phyloP scores from a whole-genome alignment of 1,284 basidiomycete genomes.

The Sanghuangporus weigelae region DNA sequence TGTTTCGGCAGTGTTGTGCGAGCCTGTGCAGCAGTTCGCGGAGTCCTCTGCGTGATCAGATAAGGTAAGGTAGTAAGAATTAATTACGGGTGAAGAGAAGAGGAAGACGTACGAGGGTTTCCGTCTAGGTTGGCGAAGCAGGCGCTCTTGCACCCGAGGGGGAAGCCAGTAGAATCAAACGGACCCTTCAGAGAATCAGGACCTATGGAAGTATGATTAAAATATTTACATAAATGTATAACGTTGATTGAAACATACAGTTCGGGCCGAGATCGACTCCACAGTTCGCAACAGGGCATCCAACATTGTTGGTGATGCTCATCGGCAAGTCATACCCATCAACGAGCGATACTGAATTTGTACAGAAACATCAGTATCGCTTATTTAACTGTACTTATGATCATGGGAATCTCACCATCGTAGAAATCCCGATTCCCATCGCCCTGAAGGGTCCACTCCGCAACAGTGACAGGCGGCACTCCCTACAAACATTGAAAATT shows the following conservation, averaged over 20 bases:
- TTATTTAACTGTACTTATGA: background rate
- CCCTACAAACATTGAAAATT: constrained; percentile 32
- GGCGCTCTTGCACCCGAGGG: constrained; percentile 54
- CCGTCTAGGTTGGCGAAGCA: constrained; percentile 49
- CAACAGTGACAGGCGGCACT: constrained; percentile 56
- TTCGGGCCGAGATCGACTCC: constrained; percentile 46
- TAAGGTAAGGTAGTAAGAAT: background rate
- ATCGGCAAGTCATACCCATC: constrained; percentile 59
- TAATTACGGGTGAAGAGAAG: background rate
- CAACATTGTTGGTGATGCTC: constrained; percentile 44
- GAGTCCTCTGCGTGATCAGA: constrained; percentile 25
- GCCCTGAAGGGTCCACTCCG: constrained; percentile 48
- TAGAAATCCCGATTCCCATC: constrained; percentile 39
- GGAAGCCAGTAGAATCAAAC: constrained; percentile 43
- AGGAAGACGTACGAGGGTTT: constrained; percentile 31
- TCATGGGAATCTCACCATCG: constrained; percentile 33
- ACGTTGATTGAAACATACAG: constrained; percentile 27
- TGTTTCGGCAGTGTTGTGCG: constrained; percentile 40
- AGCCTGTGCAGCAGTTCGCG: constrained; percentile 53
- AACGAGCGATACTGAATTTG: constrained; percentile 39
- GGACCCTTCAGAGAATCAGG: constrained; percentile 49
- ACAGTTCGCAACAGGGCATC: constrained; percentile 48
- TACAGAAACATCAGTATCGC: constrained; percentile 24
- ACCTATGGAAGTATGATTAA: constrained; percentile 28
- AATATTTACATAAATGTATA: background rate